Conservation (phyloP, 352 stramenopile genomes). For the Blastocystis sp. region DNA sequence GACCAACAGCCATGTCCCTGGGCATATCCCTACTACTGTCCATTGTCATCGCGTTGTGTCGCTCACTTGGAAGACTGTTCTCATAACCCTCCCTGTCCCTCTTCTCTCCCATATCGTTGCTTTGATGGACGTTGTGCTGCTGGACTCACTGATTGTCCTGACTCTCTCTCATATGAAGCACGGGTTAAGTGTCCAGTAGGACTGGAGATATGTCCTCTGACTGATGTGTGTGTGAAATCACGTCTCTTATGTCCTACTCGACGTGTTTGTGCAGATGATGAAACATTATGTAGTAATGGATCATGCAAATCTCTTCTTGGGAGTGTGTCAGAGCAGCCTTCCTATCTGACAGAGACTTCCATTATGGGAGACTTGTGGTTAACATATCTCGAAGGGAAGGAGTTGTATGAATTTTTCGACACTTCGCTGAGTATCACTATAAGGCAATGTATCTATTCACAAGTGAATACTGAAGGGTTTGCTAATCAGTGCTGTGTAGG, state of each 20-base stretch:
- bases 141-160: neutral
- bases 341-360: neutral
- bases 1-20: neutral
- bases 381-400: neutral
- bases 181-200: neutral
- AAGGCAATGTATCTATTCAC: neutral
- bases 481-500: neutral
- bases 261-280: neutral
- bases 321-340: neutral
- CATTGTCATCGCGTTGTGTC: neutral
- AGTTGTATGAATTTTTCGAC: neutral
- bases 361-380: slow-evolving; percentile 33
- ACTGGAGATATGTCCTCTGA: neutral
- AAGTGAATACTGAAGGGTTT: neutral
- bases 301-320: slow-evolving; percentile 5
- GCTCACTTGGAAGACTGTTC: neutral
- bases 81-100: slow-evolving; percentile 12
- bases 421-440: neutral
- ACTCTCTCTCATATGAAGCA: neutral
- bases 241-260: neutral
- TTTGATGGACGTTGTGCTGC: slow-evolving; percentile 36
- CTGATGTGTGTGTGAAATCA: neutral
- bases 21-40: slow-evolving; percentile 35
- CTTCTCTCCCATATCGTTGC: neutral
- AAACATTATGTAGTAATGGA: neutral